These are phyloP conservation scores for Colletotrichum sp. DNA, from an alignment of 2,329 filamentous ascomycete species.

Conservation along the genomic window DNA sequence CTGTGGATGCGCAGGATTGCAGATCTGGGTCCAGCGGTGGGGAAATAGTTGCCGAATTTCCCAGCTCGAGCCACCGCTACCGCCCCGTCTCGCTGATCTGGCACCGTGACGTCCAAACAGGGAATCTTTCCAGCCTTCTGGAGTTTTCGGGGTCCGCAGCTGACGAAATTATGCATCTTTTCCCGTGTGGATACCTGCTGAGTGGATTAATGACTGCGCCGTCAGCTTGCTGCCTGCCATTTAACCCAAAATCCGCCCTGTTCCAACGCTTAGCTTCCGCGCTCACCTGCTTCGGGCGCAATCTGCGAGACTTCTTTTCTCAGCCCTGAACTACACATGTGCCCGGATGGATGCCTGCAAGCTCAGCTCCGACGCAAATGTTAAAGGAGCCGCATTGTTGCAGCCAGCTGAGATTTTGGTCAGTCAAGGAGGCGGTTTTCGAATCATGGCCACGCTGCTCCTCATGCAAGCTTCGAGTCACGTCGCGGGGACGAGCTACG, in stretches of 20 bases:
- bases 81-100: neutral
- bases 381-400: neutral
- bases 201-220: neutral
- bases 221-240: neutral
- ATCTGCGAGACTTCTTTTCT: neutral
- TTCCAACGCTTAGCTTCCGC: neutral
- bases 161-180: slow-evolving; percentile 2
- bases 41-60: neutral
- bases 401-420: neutral
- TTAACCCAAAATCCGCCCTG: neutral
- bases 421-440: neutral
- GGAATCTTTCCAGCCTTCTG: neutral
- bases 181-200: neutral
- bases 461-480: neutral
- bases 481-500: neutral
- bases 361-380: neutral
- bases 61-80: neutral
- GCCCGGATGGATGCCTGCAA: neutral
- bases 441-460: neutral
- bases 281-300: neutral
- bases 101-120: neutral
- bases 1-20: neutral
- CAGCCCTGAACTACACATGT: neutral
- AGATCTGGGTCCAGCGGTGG: slow-evolving; percentile 4
- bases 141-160: neutral